Percentiles rank a stretch among this genome's conserved stretches.
Evolutionary conservation across 306 rosid species (phyloP).

Genomic region (Macrotyloma uniflorum): DNA sequence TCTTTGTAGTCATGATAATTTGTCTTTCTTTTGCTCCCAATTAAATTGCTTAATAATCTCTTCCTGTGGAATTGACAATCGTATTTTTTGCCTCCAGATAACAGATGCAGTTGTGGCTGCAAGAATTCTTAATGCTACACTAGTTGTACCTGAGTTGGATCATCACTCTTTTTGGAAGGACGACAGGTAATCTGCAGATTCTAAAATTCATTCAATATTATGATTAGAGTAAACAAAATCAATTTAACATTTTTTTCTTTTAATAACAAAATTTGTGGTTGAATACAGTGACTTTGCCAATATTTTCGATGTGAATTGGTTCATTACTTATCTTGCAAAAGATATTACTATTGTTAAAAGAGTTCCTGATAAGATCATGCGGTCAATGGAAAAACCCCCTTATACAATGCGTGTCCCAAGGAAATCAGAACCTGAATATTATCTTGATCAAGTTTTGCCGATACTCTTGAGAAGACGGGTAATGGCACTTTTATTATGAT

Average conservation of each 20-base stretch:
- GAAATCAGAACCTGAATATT: constrained; percentile 96
- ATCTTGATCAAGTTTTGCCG: constrained; percentile 95
- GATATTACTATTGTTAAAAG: constrained; percentile 84
- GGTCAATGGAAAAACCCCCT: constrained; percentile 97
- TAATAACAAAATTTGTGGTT: constrained; percentile 9
- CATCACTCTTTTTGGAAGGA: constrained; percentile 96
- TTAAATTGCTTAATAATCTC: neutral
- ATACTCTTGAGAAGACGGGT: constrained; percentile 90
- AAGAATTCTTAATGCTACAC: constrained; percentile 93
- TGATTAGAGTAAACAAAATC: constrained; percentile 26
- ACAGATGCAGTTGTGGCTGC: constrained; percentile 98
- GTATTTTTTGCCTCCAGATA: constrained; percentile 62
- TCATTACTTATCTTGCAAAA: constrained; percentile 83
- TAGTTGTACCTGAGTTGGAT: constrained; percentile 95
- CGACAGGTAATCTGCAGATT: constrained; percentile 61
- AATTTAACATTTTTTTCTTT: constrained; percentile 15
- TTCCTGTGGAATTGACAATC: constrained; percentile 41
- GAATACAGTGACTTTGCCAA: constrained; percentile 77
- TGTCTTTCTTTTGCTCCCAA: neutral
- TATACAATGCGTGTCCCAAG: constrained; percentile 99
- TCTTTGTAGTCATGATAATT: neutral
- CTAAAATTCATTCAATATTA: constrained; percentile 10
- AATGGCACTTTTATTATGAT: constrained; percentile 36
- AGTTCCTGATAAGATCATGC: constrained; percentile 93
- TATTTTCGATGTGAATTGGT: constrained; percentile 87